A percentile compares a stretch with the other conserved stretches of the same genome.
phyloP scores from a whole-genome alignment of 2,329 filamentous ascomycete genomes.

The Colletotrichum trifolii region DNA sequence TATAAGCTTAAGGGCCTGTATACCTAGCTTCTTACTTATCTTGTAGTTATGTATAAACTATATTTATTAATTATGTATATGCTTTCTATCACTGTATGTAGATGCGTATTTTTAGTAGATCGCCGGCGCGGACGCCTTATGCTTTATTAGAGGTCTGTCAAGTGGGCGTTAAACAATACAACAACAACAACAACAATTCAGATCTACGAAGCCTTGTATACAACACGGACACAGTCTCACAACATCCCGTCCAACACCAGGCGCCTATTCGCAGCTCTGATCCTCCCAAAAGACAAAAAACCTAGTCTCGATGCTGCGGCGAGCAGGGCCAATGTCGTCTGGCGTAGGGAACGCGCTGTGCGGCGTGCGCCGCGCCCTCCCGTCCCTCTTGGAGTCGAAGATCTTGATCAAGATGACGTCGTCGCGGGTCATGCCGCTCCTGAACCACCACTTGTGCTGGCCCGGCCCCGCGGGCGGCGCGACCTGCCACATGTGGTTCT shows the following conservation, averaged over 20 bases:
- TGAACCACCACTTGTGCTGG: constrained; percentile 63
- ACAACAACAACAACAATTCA: too few relatives aligned
- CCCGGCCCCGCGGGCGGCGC: constrained; percentile 35
- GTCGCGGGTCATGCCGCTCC: constrained; percentile 60
- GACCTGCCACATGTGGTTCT: constrained; percentile 51
- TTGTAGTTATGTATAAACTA: too few relatives aligned
- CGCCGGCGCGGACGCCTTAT: too few relatives aligned
- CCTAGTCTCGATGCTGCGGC: constrained; percentile 17
- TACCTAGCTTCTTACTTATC: too few relatives aligned
- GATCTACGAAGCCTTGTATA: not conserved
- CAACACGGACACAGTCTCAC: not conserved
- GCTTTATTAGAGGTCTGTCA: too few relatives aligned
- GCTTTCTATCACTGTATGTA: too few relatives aligned
- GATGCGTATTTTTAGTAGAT: too few relatives aligned
- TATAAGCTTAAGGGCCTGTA: too few relatives aligned
- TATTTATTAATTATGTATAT: too few relatives aligned
- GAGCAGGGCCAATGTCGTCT: constrained; percentile 60
- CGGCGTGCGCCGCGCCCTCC: constrained; percentile 68
- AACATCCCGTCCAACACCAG: constrained; percentile 40
- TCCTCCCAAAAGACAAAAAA: constrained; percentile 27
- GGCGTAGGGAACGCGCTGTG: constrained; percentile 86
- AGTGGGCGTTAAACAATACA: too few relatives aligned
- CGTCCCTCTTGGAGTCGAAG: constrained; percentile 64
- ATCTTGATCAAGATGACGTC: constrained; percentile 71
- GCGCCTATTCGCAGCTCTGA: constrained; percentile 11